Conservation (phyloP, 805 yeast genomes). For the Lipomyces lipofer region DNA sequence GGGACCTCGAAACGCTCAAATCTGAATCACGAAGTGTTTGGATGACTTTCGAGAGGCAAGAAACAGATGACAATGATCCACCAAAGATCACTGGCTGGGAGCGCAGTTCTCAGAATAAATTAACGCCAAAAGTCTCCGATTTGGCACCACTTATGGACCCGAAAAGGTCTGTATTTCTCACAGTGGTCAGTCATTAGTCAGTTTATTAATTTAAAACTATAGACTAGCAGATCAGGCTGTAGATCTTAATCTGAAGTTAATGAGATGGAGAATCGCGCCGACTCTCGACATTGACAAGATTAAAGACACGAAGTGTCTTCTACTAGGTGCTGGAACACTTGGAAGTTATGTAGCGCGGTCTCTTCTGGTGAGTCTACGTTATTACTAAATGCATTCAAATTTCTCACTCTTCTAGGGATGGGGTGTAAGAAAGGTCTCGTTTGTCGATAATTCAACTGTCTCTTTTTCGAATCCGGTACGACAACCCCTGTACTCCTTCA, state of each 20-base stretch:
- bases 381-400: not conserved
- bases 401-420: conserved; percentile 54
- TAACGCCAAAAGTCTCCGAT: conserved; percentile 83
- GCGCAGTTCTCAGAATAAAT: conserved; percentile 59
- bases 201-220: not conserved
- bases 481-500: conserved; percentile 80
- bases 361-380: conserved; percentile 45
- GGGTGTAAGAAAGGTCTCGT: conserved; percentile 85
- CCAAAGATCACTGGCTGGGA: conserved; percentile 84
- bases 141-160: conserved; percentile 82
- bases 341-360: conserved; percentile 90
- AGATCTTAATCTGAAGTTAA: conserved; percentile 82
- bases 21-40: conserved; percentile 34
- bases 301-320: conserved; percentile 59
- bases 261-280: conserved; percentile 97
- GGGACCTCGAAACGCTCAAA: conserved; percentile 35
- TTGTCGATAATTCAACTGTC: conserved; percentile 86
- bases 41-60: conserved; percentile 32
- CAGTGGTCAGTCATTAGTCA: too few species aligned
- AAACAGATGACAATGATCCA: conserved; percentile 30
- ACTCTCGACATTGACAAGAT: conserved; percentile 67
- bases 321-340: conserved; percentile 95
- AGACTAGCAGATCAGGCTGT: conserved; percentile 86
- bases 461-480: conserved; percentile 95
- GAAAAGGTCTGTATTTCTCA: conserved; percentile 38